phyloP scores from a whole-genome alignment of 257 asterid species.

The Linderniella brevidens region DNA sequence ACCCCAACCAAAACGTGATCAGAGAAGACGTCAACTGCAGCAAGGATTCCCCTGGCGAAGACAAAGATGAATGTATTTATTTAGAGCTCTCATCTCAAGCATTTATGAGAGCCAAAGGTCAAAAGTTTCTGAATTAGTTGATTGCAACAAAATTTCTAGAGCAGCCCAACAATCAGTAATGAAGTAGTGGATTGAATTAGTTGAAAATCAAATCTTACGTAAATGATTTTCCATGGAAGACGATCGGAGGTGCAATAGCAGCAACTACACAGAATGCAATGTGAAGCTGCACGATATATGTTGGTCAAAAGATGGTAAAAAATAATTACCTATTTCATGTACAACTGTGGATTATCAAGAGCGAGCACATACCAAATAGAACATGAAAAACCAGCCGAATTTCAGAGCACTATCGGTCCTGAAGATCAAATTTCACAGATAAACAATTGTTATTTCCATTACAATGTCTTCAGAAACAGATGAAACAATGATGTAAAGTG shows the following conservation, averaged over 20 bases:
- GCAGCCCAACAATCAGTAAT: not conserved
- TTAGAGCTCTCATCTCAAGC: not conserved
- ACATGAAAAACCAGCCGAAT: constrained; percentile 86
- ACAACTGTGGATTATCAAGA: constrained; percentile 1
- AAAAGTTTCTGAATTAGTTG: not conserved
- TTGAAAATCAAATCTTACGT: constrained; percentile 39
- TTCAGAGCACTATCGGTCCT: constrained; percentile 94
- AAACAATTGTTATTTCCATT: constrained; percentile 6
- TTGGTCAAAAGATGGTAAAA: constrained; percentile 4
- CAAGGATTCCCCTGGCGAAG: constrained; percentile 77
- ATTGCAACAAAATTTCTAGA: too few species aligned
- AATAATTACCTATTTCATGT: constrained; percentile 1
- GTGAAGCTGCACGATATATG: constrained; percentile 51
- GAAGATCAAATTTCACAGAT: constrained; percentile 16
- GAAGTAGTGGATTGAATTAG: not conserved
- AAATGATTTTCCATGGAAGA: constrained; percentile 73
- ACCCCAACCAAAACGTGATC: constrained; percentile 86
- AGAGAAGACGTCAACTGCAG: constrained; percentile 88
- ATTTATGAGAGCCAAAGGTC: not conserved
- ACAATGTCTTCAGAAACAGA: constrained; percentile 2
- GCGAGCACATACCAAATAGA: constrained; percentile 54
- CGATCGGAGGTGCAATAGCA: constrained; percentile 93
- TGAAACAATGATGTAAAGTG: constrained; percentile 4
- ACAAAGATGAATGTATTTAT: constrained; percentile 5
- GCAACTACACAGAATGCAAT: constrained; percentile 89